Percentiles rank a stretch among this genome's conserved stretches.
Evolutionary conservation across 2,329 filamentous ascomycete species (phyloP).

Genomic region (Didymella lethalis): DNA sequence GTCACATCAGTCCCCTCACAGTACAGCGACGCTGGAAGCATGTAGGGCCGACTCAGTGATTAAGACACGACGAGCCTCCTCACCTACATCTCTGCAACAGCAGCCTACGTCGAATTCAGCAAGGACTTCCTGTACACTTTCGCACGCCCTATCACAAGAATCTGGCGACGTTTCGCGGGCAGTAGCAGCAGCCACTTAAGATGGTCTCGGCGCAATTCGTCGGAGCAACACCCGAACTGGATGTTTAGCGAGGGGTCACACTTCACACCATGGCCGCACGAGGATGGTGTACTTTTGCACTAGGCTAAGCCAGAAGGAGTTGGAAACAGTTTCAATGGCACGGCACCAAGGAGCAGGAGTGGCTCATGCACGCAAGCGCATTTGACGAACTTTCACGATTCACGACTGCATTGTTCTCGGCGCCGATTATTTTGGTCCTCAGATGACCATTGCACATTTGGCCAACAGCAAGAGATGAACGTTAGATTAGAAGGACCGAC

Average conservation of each 20-base stretch:
- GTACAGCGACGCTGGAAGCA: slow-evolving; percentile 30
- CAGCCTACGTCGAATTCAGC: slow-evolving; percentile 10
- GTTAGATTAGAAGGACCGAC: slow-evolving; percentile 2
- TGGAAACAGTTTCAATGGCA: slow-evolving; percentile 12
- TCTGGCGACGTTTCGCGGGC: slow-evolving; percentile 8
- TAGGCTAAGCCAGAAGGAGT: slow-evolving; percentile 14
- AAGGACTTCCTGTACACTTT: slow-evolving; percentile 11
- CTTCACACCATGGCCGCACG: slow-evolving; percentile 8
- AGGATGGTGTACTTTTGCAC: slow-evolving; percentile 9
- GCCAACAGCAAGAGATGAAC: slow-evolving; percentile 9
- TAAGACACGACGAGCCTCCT: slow-evolving; percentile 4
- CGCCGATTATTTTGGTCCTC: slow-evolving; percentile 16
- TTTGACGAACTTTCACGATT: slow-evolving; percentile 24
- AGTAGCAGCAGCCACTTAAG: slow-evolving; percentile 15
- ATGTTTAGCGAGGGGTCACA: slow-evolving; percentile 12
- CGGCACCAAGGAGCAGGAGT: slow-evolving; percentile 14
- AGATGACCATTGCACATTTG: slow-evolving; percentile 9
- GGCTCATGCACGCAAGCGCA: slow-evolving; percentile 20
- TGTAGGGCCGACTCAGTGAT: slow-evolving; percentile 13
- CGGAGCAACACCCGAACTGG: slow-evolving; percentile 13
- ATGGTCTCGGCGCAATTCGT: slow-evolving; percentile 14
- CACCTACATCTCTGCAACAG: not conserved
- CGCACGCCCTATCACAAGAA: slow-evolving; percentile 8
- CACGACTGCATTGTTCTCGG: slow-evolving; percentile 22
- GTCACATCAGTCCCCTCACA: slow-evolving; percentile 30